phyloP scores from a whole-genome alignment of 345 rosid genomes.

The Combretum micranthum region DNA sequence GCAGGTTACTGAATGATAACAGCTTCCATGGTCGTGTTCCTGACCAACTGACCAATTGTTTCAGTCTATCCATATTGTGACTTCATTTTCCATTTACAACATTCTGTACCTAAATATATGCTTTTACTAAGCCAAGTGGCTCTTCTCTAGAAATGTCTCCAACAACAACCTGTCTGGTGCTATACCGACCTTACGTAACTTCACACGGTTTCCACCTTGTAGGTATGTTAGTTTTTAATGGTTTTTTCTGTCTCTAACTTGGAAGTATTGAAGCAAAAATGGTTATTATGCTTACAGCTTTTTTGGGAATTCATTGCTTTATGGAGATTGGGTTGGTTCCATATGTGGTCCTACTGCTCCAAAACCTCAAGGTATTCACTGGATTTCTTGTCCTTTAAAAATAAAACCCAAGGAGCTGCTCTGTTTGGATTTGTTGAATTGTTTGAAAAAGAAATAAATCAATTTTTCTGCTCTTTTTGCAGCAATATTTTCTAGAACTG shows the following conservation, averaged over 20 bases:
- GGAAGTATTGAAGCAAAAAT: constrained; percentile 34
- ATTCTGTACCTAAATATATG: not conserved
- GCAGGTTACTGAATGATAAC: constrained; percentile 74
- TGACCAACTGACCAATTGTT: constrained; percentile 70
- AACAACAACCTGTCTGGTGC: constrained; percentile 79
- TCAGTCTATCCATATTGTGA: constrained; percentile 61
- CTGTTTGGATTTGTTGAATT: not conserved
- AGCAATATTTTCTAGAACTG: constrained; percentile 53
- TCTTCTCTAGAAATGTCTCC: constrained; percentile 60
- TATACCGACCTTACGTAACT: constrained; percentile 53
- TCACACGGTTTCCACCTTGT: constrained; percentile 53
- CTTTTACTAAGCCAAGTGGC: not conserved
- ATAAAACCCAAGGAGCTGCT: not conserved
- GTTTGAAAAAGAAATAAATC: not conserved
- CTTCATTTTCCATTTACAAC: constrained; percentile 3
- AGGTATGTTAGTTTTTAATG: constrained; percentile 34
- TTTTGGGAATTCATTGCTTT: constrained; percentile 67
- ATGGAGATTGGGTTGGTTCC: constrained; percentile 83
- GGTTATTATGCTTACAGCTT: constrained; percentile 32
- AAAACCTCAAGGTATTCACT: constrained; percentile 46
- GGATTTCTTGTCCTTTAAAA: not conserved
- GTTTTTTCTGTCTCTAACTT: constrained; percentile 27
- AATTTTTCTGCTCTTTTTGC: not conserved
- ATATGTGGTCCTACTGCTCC: constrained; percentile 46
- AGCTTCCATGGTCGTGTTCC: constrained; percentile 74